Conservation (phyloP, 1,284 basidiomycete species). For the Apiotrichum domesticum region DNA sequence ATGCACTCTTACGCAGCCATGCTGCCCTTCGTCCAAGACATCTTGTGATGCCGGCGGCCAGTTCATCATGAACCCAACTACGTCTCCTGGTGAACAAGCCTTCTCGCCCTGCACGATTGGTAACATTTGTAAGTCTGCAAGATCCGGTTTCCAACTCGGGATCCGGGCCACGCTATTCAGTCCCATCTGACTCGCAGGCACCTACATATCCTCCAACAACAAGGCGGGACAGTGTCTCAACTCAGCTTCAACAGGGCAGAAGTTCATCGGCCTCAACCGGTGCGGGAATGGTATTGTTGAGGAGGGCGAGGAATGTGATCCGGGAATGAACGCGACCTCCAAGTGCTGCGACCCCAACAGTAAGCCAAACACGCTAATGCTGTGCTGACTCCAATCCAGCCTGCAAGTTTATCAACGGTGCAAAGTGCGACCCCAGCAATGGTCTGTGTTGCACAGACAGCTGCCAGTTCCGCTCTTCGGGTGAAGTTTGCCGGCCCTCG, state of each 20-base stretch:
- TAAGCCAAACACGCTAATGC: slow-evolving; percentile 11
- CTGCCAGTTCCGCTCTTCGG: slow-evolving; percentile 63
- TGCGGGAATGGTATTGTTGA: slow-evolving; percentile 50
- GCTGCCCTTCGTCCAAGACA: slow-evolving; percentile 63
- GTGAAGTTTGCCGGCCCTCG: slow-evolving; percentile 62
- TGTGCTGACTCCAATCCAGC: not conserved
- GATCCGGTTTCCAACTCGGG: not conserved
- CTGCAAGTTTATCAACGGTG: slow-evolving; percentile 62
- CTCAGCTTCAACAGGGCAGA: slow-evolving; percentile 7
- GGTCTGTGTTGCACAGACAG: slow-evolving; percentile 67
- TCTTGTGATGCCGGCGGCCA: slow-evolving; percentile 60
- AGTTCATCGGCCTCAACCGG: slow-evolving; percentile 40
- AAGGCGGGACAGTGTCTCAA: not conserved
- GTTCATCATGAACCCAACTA: slow-evolving; percentile 77
- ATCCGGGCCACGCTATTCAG: no score
- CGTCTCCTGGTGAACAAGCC: slow-evolving; percentile 57
- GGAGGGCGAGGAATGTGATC: slow-evolving; percentile 78
- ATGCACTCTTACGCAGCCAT: slow-evolving; percentile 55
- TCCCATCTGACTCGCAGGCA: not conserved
- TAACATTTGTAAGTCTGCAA: slow-evolving; percentile 64
- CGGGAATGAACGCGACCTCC: slow-evolving; percentile 59
- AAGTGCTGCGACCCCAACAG: slow-evolving; percentile 60
- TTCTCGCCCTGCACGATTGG: slow-evolving; percentile 79
- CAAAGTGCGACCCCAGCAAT: slow-evolving; percentile 74
- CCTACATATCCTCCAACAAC: not conserved